phyloP scores from a whole-genome alignment of 2,329 filamentous ascomycete genomes.

The Pestalotiopsis sp. region DNA sequence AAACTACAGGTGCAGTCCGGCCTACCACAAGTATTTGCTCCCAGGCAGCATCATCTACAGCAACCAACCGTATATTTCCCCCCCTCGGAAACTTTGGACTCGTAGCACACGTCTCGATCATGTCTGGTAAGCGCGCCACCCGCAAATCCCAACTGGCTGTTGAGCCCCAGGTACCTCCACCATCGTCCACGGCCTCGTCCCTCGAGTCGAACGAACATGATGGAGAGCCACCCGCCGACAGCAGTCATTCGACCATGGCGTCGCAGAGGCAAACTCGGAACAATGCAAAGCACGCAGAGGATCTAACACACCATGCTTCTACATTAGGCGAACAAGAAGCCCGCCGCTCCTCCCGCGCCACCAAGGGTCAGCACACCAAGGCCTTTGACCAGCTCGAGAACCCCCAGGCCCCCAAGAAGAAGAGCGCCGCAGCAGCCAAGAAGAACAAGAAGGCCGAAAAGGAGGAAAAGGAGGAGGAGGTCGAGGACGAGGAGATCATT shows the following conservation, averaged over 20 bases:
- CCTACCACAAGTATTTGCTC: constrained; percentile 14
- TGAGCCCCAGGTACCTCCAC: constrained; percentile 4
- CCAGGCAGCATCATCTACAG: constrained; percentile 15
- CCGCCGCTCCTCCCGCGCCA: constrained; percentile 91
- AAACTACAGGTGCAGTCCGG: not conserved
- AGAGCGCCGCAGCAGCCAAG: constrained; percentile 54
- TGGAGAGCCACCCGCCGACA: constrained; percentile 7
- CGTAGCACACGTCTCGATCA: constrained; percentile 19
- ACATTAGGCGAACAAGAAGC: constrained; percentile 66
- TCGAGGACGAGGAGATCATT: constrained; percentile 70
- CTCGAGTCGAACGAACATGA: constrained; percentile 14
- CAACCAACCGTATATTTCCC: not conserved
- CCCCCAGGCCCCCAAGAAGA: constrained; percentile 32
- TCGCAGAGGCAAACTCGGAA: not conserved
- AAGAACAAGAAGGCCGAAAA: constrained; percentile 32
- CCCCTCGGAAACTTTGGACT: not conserved
- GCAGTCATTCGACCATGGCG: not conserved
- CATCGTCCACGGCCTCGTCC: constrained; percentile 11
- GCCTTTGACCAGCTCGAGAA: constrained; percentile 77
- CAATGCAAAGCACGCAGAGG: constrained; percentile 5
- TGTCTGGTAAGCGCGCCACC: constrained; percentile 36
- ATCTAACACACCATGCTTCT: constrained; percentile 25
- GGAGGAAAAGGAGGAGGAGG: constrained; percentile 50
- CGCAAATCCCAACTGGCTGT: constrained; percentile 18
- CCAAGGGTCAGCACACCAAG: constrained; percentile 94